phyloP scores from a whole-genome alignment of 164 flowering plant genomes.

The Vitis rupestris region DNA sequence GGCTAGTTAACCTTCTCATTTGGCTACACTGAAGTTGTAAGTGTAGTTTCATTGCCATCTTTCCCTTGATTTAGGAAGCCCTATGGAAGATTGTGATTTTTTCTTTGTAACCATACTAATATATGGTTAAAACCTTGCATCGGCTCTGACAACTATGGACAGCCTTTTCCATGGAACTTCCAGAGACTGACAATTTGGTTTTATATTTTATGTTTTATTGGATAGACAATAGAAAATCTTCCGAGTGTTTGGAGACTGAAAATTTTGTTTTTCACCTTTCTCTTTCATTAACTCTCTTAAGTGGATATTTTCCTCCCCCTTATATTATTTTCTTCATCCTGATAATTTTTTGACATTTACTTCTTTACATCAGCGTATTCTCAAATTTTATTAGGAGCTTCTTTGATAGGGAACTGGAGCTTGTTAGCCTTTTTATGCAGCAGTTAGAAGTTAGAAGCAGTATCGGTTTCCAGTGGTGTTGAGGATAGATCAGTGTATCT shows the following conservation, averaged over 20 bases:
- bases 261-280: neutral
- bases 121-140: neutral
- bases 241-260: neutral
- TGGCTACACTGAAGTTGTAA: no score
- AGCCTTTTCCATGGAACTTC: neutral
- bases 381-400: no score
- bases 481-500: no score
- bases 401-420: no score
- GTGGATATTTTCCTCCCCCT: neutral
- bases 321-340: neutral
- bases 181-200: neutral
- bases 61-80: neutral
- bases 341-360: neutral
- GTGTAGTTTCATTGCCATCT: neutral
- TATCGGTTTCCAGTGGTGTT: no score
- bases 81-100: neutral
- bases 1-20: no score
- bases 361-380: no score
- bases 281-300: neutral
- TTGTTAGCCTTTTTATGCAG: no score
- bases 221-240: neutral
- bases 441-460: no score
- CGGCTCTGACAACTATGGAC: neutral
- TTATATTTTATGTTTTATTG: neutral
- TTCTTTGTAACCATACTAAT: neutral